Percentiles rank a stretch among this genome's conserved stretches.
These are phyloP conservation scores for Symbiodinium pilosum DNA, from an alignment of 73 alveolate species.

Conservation along the genomic window DNA sequence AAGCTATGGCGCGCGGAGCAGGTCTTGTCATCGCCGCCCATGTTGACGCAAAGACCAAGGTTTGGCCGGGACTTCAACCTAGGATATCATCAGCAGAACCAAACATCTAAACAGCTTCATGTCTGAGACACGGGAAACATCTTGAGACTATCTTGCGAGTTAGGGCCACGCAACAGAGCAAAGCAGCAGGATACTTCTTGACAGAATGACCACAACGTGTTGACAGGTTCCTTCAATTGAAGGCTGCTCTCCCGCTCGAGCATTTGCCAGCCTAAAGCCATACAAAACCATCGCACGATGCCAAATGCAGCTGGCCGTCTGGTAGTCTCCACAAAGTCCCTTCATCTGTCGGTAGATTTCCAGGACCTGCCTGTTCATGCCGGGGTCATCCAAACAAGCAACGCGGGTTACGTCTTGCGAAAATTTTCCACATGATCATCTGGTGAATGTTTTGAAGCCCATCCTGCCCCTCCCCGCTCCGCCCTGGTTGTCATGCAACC, in stretches of 20 bases:
- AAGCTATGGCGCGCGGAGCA: slow-evolving; percentile 24
- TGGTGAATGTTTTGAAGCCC: no score
- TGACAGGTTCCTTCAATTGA: not conserved
- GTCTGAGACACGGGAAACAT: not conserved
- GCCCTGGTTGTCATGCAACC: no score
- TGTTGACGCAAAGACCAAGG: slow-evolving; percentile 65
- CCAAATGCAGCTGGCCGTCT: not conserved
- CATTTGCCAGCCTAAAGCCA: not conserved
- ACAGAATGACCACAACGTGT: no score
- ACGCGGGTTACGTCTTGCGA: no score
- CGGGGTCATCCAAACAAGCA: no score
- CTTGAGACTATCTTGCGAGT: no score
- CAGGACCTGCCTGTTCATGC: slow-evolving; percentile 36
- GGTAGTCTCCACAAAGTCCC: slow-evolving; percentile 89
- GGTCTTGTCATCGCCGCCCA: slow-evolving; percentile 88
- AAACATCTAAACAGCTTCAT: not conserved
- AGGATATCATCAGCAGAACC: no score
- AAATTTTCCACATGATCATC: no score
- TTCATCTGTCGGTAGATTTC: slow-evolving; percentile 87
- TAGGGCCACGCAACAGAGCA: no score
- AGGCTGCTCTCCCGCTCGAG: not conserved
- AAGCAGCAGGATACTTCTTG: no score
- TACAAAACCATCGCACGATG: no score
- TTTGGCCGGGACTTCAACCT: slow-evolving; percentile 40
- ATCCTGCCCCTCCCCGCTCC: no score